A percentile compares a stretch with the other conserved stretches of the same genome.
These are phyloP conservation scores for Saururus chinensis DNA, from an alignment of 164 flowering plant genomes.

Conservation along the genomic window DNA sequence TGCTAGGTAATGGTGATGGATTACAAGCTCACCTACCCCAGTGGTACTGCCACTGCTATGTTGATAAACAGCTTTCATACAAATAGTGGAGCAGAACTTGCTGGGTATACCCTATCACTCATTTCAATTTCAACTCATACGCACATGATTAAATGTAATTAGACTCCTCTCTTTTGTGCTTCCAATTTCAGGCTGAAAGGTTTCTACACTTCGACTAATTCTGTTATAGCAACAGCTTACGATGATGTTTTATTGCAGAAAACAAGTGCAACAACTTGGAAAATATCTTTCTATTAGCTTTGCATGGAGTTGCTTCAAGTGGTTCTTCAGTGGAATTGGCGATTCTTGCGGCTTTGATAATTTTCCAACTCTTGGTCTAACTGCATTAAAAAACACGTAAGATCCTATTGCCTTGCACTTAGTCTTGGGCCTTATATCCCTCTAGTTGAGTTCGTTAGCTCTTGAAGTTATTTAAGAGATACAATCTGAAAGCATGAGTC, in stretches of 20 bases:
- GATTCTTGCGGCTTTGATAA: slow-evolving; percentile 96
- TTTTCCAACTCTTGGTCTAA: slow-evolving; percentile 77
- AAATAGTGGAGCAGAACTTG: slow-evolving; percentile 87
- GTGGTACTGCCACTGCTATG: slow-evolving; percentile 99
- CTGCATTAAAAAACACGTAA: slow-evolving; percentile 76
- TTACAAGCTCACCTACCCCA: slow-evolving; percentile 91
- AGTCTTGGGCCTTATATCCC: not conserved
- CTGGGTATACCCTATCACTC: slow-evolving; percentile 11
- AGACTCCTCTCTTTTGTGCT: not conserved
- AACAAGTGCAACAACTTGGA: slow-evolving; percentile 82
- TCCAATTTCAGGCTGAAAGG: not conserved
- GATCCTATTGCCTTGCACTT: not conserved
- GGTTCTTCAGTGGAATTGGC: slow-evolving; percentile 98
- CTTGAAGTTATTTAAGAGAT: not conserved
- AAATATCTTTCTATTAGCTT: slow-evolving; percentile 85
- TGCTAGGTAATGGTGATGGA: slow-evolving; percentile 84
- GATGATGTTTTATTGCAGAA: slow-evolving; percentile 36
- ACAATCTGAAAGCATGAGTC: not conserved
- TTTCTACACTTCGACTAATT: not conserved
- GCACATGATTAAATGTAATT: no score
- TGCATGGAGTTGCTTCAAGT: slow-evolving; percentile 88
- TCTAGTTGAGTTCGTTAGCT: not conserved
- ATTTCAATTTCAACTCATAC: no score
- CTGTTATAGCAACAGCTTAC: not conserved
- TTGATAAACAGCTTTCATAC: slow-evolving; percentile 96